Percentiles rank a stretch among this genome's conserved stretches.
Conservation (phyloP, 2,329 filamentous ascomycete genomes). For the Aspergillus sp. region DNA sequence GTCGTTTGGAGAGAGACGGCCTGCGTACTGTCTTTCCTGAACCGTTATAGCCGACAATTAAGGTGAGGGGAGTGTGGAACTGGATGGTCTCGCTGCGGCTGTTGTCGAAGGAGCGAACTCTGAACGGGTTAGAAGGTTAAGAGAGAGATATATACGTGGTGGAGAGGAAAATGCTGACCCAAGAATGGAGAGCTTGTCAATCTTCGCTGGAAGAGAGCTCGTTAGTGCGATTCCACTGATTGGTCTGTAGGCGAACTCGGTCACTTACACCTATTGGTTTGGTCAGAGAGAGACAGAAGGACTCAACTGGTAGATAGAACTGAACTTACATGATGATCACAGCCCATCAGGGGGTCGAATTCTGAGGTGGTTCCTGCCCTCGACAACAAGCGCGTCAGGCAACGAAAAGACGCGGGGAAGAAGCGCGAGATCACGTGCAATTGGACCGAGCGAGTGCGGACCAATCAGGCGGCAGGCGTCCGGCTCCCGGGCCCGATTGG, state of each 20-base stretch:
- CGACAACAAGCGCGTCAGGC: background rate
- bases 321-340: constrained; percentile 8
- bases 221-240: background rate
- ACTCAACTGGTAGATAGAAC: background rate
- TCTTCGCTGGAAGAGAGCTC: constrained; percentile 58
- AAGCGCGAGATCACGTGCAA: constrained; percentile 15
- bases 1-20: background rate
- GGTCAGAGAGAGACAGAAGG: constrained; percentile 5
- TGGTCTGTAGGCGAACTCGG: background rate
- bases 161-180: constrained; percentile 50
- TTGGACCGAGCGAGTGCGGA: background rate
- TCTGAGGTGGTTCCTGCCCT: background rate
- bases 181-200: constrained; percentile 83
- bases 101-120: constrained; percentile 82
- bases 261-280: constrained; percentile 30
- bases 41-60: constrained; percentile 96
- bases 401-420: constrained; percentile 19
- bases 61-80: constrained; percentile 85
- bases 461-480: background rate
- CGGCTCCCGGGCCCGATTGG: background rate
- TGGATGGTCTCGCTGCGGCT: constrained; percentile 72
- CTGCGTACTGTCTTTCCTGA: constrained; percentile 78
- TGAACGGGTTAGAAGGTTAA: constrained; percentile 23
- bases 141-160: background rate
- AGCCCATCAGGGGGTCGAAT: background rate